Base-by-base conservation (phyloP, 768 basidiomycete species). In the Tulasnella sp. region DNA sequence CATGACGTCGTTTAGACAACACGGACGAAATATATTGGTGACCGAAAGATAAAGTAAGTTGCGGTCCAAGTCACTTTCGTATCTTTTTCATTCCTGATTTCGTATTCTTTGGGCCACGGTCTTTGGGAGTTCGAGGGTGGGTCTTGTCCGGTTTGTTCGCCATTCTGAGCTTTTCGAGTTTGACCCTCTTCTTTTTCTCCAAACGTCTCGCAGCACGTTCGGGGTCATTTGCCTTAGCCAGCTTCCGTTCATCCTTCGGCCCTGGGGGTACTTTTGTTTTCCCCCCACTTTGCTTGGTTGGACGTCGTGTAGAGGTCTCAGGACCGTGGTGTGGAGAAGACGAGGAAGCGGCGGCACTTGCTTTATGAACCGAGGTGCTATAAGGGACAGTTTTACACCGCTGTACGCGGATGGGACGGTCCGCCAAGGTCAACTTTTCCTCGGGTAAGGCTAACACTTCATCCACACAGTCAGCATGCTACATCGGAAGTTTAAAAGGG, bases 381-480 rank as follows among this genome's bases (percentile, higher is more conserved):
- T 78, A 73, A 17, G 78, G 72, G 21, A 80, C 49, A n/a, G 80
- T 81, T 68, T 90, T 94, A 73, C 91, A 97, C 35, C 86, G 80
- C 66, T 97, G 86, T 2, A 97, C 81, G 19, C 94, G 84, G 2
- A 97, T 75, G 64, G 84, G 90, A 62, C 91, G 87, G 68, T 94
- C 96, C 15, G 88, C 89, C 65, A 97, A 90, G 67, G 86, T 90
- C 67, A 97, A 79, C 62, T 83, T 85, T 42, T 68, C 71, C 15
- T 78, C 73, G 43, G 89, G 84, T 15, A 97, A 70, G 0, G 87
- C 87, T 34, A 99, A 74, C 41, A 97, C 69, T 70, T 97, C 91
- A 67, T 99, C 94, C 0, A 96, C 89, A 66, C 88, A 91, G 67
- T 83, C 81, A 1, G 82, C 81, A 62, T 96, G 90, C 93, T 6